Percentiles rank a stretch among this genome's conserved stretches.
These are phyloP conservation scores for Trichoderma guizhouense DNA, from an alignment of 2,329 filamentous ascomycete genomes.

Conservation along the genomic window DNA sequence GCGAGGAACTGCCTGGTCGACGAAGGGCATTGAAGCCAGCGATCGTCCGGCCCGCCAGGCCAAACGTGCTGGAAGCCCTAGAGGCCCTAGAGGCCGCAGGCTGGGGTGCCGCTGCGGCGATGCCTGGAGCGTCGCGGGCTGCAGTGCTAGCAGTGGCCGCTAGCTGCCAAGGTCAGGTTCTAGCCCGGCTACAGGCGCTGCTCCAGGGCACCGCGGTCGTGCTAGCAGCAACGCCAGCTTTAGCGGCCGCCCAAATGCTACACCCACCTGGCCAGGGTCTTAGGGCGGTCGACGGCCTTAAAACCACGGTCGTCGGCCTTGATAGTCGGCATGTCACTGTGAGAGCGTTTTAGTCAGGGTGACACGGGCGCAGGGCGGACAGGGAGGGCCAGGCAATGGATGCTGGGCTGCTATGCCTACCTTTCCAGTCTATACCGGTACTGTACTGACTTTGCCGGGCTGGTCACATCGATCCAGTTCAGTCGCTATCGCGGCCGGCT, in stretches of 20 bases:
- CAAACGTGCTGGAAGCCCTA: constrained; percentile 9
- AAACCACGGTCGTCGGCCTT: constrained; percentile 8
- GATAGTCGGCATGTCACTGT: constrained; percentile 15
- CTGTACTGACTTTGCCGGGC: not conserved
- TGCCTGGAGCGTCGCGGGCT: constrained; percentile 4
- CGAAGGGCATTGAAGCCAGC: not conserved
- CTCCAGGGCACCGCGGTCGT: not conserved
- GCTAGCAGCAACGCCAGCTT: not conserved
- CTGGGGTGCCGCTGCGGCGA: constrained; percentile 4
- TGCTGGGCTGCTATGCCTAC: not conserved
- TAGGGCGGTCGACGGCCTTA: not conserved
- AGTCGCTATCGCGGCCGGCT: not conserved
- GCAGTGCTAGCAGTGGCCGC: not conserved
- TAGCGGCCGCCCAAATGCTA: constrained; percentile 7
- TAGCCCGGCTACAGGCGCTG: not conserved
- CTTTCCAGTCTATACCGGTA: not conserved
- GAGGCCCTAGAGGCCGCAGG: not conserved
- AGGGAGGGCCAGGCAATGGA: not conserved
- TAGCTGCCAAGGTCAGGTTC: not conserved
- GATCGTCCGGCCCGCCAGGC: constrained; percentile 15
- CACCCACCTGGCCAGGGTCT: constrained; percentile 10
- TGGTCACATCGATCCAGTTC: not conserved
- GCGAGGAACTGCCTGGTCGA: not conserved
- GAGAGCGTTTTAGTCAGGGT: not conserved
- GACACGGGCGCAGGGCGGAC: constrained; percentile 8